phyloP scores from a whole-genome alignment of 2,329 filamentous ascomycete species.

The Dactylellina parvicollis region DNA sequence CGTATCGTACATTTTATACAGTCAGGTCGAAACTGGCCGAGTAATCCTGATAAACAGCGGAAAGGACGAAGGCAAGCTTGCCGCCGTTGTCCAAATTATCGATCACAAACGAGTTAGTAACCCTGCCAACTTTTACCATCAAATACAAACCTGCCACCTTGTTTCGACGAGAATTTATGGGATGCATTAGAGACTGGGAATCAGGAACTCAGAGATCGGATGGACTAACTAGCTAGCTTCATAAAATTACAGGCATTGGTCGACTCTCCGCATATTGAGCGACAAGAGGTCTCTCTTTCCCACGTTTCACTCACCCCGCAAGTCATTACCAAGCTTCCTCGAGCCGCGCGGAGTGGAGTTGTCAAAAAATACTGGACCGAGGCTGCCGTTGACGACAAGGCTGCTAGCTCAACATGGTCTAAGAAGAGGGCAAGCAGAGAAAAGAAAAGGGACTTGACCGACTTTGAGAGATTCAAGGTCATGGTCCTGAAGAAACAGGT shows the following conservation, averaged over 20 bases:
- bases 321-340: slow-evolving; percentile 84
- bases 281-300: slow-evolving; percentile 84
- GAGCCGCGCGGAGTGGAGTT: slow-evolving; percentile 80
- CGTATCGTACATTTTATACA: slow-evolving; percentile 62
- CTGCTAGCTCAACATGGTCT: slow-evolving; percentile 88
- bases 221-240: slow-evolving; percentile 2
- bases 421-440: slow-evolving; percentile 89
- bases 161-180: neutral
- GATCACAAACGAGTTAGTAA: slow-evolving; percentile 99
- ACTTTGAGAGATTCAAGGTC: slow-evolving; percentile 99
- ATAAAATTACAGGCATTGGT: slow-evolving; percentile 78
- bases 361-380: slow-evolving; percentile 92
- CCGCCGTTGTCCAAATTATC: slow-evolving; percentile 97
- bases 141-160: neutral
- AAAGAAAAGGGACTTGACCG: slow-evolving; percentile 89
- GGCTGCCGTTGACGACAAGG: slow-evolving; percentile 90
- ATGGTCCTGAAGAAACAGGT: slow-evolving; percentile 99
- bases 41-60: slow-evolving; percentile 90
- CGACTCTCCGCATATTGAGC: slow-evolving; percentile 87
- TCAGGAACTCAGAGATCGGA: slow-evolving; percentile 3
- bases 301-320: slow-evolving; percentile 89
- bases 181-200: neutral
- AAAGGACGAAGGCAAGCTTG: slow-evolving; percentile 84
- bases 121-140: slow-evolving; percentile 21
- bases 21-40: slow-evolving; percentile 97